Evolutionary conservation across 2,329 filamentous ascomycete genomes (phyloP), one percentile per base, ranked within the genome.

Genomic region (Bipolaris sorokiniana): DNA sequence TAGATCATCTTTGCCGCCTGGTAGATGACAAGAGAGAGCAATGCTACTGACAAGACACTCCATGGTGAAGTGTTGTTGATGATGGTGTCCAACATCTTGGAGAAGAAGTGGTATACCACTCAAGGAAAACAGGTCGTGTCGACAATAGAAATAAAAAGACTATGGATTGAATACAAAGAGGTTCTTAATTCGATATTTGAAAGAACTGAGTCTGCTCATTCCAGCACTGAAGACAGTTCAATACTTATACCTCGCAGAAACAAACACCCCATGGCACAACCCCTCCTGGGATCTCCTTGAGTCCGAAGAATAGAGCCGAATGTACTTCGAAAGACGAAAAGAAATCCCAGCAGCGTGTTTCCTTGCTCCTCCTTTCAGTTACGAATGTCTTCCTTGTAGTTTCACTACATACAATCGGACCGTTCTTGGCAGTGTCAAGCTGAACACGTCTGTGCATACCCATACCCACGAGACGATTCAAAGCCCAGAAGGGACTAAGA

Each of bases 1-100:
- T 64, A 59, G 36, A 62, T 34, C 56, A 64, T 60, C n/a, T 49
- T 57, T n/a, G 37, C 38, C 13, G 16, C n/a, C 10, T 52, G 44
- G 7, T 38, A 41, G 18, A 53, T 20, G 28, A n/a, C 10, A 3
- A 53, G 26, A 13, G 45, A 23, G 13, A 41, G 13, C 6, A 48
- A 28, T 13, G 36, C 15, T 36, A 13, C 20, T 13, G 15, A 13
- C 3, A 41, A 28, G 22, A 9, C 23, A 22, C 18, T n/a, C 48
- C 22, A 40, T n/a, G 20, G 28, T n/a, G 28, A 48, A 3, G 23
- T 3, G n/a, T 15, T 20, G 5, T 5, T 5, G 31, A 26, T 33
- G 15, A 36, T 10, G 6, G 28, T 26, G 18, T 48, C 31, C 45
- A 48, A 16, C 33, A 48, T 48, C 45, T 22, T 23, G n/a, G 11